These are phyloP conservation scores for Thalassiosira mediterranea DNA, from an alignment of 352 stramenopile species.

Conservation along the genomic window DNA sequence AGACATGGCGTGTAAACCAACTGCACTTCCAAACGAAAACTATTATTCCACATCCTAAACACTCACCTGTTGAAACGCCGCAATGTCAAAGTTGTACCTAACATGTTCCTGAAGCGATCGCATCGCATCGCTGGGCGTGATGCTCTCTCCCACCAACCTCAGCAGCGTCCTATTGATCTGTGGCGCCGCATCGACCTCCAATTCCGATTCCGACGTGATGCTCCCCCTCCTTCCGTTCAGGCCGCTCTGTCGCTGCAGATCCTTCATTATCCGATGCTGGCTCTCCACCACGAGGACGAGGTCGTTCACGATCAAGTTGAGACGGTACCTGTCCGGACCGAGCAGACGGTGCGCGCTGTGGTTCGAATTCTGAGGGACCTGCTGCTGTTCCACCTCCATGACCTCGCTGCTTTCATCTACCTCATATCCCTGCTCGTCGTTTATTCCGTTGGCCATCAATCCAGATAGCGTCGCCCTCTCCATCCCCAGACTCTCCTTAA, in stretches of 20 bases:
- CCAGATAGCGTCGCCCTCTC: constrained; percentile 63
- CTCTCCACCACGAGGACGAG: constrained; percentile 71
- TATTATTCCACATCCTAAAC: too few species aligned
- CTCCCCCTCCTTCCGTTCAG: constrained; percentile 8
- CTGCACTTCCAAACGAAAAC: too few species aligned
- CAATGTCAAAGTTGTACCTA: constrained; percentile 56
- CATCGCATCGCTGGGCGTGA: constrained; percentile 40
- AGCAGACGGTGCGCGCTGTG: too few species aligned
- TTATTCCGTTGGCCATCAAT: constrained; percentile 50
- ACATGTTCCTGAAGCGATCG: constrained; percentile 38
- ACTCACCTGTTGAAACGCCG: constrained; percentile 39
- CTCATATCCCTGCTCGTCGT: constrained; percentile 14
- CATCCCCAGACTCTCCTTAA: constrained; percentile 71
- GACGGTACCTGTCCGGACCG: too few species aligned
- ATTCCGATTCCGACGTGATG: not conserved
- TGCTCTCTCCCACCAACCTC: constrained; percentile 35
- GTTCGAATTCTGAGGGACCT: too few species aligned
- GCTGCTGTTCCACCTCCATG: too few species aligned
- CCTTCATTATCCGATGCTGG: constrained; percentile 46
- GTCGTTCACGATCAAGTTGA: constrained; percentile 52
- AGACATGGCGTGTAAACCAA: too few species aligned
- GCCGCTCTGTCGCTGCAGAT: constrained; percentile 35
- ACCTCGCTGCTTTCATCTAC: too few species aligned
- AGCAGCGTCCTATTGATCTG: constrained; percentile 33
- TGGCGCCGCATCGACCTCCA: too few species aligned